Conservation (phyloP, 2,329 filamentous ascomycete species). For the Talaromyces sp. region DNA sequence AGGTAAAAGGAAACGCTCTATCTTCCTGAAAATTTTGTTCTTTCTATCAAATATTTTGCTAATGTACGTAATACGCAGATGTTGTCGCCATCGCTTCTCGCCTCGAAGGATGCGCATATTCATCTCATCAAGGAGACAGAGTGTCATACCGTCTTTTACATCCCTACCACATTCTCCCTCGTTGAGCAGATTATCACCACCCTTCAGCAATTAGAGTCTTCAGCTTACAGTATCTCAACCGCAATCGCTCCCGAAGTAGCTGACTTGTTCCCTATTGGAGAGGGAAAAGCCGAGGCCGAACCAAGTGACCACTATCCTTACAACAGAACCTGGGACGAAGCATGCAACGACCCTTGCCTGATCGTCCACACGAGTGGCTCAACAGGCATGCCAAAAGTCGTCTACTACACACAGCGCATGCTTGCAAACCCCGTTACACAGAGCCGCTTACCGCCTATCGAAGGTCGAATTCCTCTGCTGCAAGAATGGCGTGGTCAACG, state of each 20-base stretch:
- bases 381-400: slow-evolving; percentile 27
- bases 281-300: slow-evolving; percentile 8
- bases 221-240: background rate
- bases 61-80: background rate
- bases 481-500: slow-evolving; percentile 17
- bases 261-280: slow-evolving; percentile 20
- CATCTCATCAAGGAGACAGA: slow-evolving; percentile 13
- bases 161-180: background rate
- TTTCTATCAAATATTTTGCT: background rate
- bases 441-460: slow-evolving; percentile 12
- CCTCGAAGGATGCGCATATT: slow-evolving; percentile 12
- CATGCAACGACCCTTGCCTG: slow-evolving; percentile 28
- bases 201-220: background rate
- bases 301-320: slow-evolving; percentile 18
- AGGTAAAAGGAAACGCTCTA: slow-evolving; percentile 10
- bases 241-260: slow-evolving; percentile 20
- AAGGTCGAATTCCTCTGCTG: slow-evolving; percentile 17
- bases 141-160: slow-evolving; percentile 7
- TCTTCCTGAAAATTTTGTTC: background rate
- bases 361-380: slow-evolving; percentile 30
- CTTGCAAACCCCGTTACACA: slow-evolving; percentile 17
- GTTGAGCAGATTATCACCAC: slow-evolving; percentile 11
- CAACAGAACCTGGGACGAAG: slow-evolving; percentile 27
- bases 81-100: slow-evolving; percentile 16
- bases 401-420: slow-evolving; percentile 26